Base-by-base conservation (phyloP, 495 filamentous ascomycete genomes). In the Haplographium delicatum region DNA sequence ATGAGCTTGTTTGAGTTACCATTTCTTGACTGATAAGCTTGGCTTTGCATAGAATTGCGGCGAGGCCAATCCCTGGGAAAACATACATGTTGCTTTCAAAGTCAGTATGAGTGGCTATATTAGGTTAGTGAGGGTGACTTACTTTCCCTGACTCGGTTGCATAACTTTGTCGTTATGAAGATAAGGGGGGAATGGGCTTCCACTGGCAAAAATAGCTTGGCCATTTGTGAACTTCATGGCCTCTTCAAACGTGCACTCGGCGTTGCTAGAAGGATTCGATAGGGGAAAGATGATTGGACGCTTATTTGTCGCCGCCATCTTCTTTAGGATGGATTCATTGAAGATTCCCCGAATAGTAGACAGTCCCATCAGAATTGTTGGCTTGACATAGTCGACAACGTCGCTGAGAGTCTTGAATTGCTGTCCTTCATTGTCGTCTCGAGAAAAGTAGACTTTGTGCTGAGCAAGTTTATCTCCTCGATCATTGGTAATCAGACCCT, bases 361-460 rank as follows among this genome's bases (percentile, higher is more conserved):
- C 24, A 90, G 74, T 57, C 86, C 86, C 81, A 90, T 86, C 18
- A 90, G 72, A 60, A 85, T 88, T 23, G 86, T 89, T 15, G 86
- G 86, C 66, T 83, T 75, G 53, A 90, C 84, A 57, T 83, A 74
- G 51, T 90, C 83, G 44, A 88, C 74, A 48, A 88, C 78, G 46
- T 88, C 82, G 31, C 80, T 73, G 0, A 90, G 75, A 22, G 71
- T 75, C 69, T 83, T 81, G 71, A 75, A 78, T 65, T 90, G 86
- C 52, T 79, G 62, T 52, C 84, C 85, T 2, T 80, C 62, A 68
- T 90, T 89, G 65, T 89, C 85, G 47, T 80, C 73, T 31, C 86
- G 84, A 30, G 84, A 81, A 63, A 90, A 90, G 75, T 86, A 88
- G 54, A 87, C 67, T 64, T 90, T 90, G 72, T 90, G 86, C 50